Evolutionary conservation across 1,284 basidiomycete genomes (phyloP), one percentile per base, ranked within the genome.

Genomic region (Afroboletus lepidellus): DNA sequence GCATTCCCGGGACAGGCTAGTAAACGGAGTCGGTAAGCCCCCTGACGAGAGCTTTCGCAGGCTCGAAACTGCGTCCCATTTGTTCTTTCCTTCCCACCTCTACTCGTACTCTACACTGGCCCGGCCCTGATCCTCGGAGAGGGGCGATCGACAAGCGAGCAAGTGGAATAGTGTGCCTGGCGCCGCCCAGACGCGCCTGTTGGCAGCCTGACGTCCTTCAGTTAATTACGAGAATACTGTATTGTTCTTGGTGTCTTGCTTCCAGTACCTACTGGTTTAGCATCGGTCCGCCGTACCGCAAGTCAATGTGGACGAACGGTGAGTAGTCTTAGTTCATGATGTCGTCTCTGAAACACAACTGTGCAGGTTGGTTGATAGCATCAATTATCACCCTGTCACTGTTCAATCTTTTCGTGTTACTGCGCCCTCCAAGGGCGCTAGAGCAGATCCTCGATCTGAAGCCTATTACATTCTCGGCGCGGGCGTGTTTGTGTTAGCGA

Each of bases 211-310:
- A n/a, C n/a, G n/a, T n/a, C n/a, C n/a, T n/a, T 88, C 92, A n/a
- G 83, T 76, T 48, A 99, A 97, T 69, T 96, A 83, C 60, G 97
- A 99, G 70, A 99, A 99, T 71, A 89, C 96, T 8, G 83, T 83
- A 8, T 72, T 99, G 51, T 99, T 99, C 75, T 74, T 98, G 60
- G 79, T 98, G 46, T 98, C 95, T 3, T 96, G 92, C 57, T 99
- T 98, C 83, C 97, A 99, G 74, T 99, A 99, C 72, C 92, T 99
- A 60, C 78, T 98, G 37, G 92, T 98, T 99, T 74, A 95, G 91
- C 68, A 98, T 98, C 59, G 97, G 97, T 0, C 94, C 95, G 12
- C 97, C 97, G 2, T 99, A 96, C 72, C 84, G 97, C 48, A 89
- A 91, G 70, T 83, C 94, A 15, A 92, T 99, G 77, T 96, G 90